Evolutionary conservation across 1,284 basidiomycete genomes (phyloP), one percentile per base, ranked within the genome.

Genomic region (Nidula niveotomentosa): DNA sequence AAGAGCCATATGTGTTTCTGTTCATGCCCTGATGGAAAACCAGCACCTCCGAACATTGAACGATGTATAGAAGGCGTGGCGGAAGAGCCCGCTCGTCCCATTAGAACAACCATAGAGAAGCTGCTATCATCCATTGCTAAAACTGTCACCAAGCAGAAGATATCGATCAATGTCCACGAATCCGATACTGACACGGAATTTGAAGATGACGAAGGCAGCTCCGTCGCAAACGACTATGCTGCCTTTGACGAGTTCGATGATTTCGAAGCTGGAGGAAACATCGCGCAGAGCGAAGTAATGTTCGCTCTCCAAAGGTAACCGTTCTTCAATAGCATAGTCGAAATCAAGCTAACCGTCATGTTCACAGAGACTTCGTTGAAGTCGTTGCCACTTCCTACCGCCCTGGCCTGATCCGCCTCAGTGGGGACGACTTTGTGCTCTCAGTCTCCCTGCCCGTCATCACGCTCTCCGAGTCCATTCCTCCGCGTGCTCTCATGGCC

Each of bases 401-500:
- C 18, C 85, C 85, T 5, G 84, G 85, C 1, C 68, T 81, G 53
- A 74, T 82, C 39, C 74, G 73, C 35, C 74, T 79, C 44, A 72
- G 73, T 15, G 66, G 64, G 36, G 74, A 78, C 57, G 77, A 79
- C 55, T 78, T 83, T 56, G 74, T 76, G 23, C 61, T 86, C 12
- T 80, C 81, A 2, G 71, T 85, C 6, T 84, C 84, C 0, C 58
- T 81, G 39, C 80, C 83, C n/a, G 73, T 81, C 47, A 65, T 78
- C 53, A 69, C 63, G 7, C 71, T 85, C n/a, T 71, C 77, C 7
- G 62, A 76, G 30, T 73, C 67, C 48, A 80, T 84, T 17, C 74
- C 80, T 10, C 73, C 82, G 5, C 78, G 78, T 39, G 84, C 82
- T 1, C 66, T 87, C 43, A 78, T 83, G 69, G 83, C 84, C 33